A percentile compares a stretch with the other conserved stretches of the same genome.
phyloP scores from a whole-genome alignment of 2,329 filamentous ascomycete species.

The Verruconis gallopava region DNA sequence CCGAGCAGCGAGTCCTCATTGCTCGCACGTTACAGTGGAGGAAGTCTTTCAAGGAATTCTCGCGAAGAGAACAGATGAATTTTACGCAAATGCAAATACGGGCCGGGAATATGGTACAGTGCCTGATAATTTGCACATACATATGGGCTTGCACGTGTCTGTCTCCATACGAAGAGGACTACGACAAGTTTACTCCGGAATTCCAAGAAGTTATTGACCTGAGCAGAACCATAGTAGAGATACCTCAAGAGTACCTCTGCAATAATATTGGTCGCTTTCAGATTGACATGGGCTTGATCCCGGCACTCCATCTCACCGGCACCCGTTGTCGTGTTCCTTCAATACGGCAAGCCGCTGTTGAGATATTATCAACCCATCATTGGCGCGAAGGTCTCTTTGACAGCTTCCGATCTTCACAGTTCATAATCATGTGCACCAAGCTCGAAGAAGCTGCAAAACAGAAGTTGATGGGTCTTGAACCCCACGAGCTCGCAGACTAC shows the following conservation, averaged over 20 bases:
- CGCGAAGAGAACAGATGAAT: neutral
- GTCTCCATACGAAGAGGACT: constrained; percentile 5
- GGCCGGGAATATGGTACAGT: neutral
- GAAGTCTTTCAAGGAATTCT: constrained; percentile 1
- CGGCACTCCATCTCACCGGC: constrained; percentile 4
- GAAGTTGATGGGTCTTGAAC: constrained; percentile 2
- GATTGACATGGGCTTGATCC: constrained; percentile 5
- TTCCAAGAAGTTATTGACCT: constrained; percentile 6
- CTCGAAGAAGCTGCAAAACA: constrained; percentile 2
- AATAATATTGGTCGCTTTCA: constrained; percentile 4
- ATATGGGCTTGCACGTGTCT: constrained; percentile 6
- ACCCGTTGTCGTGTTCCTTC: constrained; percentile 2
- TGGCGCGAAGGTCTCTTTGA: constrained; percentile 9
- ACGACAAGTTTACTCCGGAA: constrained; percentile 5
- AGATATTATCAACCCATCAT: constrained; percentile 1
- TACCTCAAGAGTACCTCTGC: constrained; percentile 3
- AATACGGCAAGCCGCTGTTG: constrained; percentile 1
- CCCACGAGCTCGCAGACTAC: constrained; percentile 1
- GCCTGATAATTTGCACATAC: neutral
- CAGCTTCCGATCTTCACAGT: constrained; percentile 5
- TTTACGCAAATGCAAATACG: neutral
- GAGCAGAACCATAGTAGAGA: constrained; percentile 1
- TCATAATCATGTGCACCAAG: constrained; percentile 4
- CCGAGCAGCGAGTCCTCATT: neutral
- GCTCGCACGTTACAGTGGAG: neutral